Base-by-base conservation (phyloP, 2,329 filamentous ascomycete genomes). In the Incumbomyces delicatus region DNA sequence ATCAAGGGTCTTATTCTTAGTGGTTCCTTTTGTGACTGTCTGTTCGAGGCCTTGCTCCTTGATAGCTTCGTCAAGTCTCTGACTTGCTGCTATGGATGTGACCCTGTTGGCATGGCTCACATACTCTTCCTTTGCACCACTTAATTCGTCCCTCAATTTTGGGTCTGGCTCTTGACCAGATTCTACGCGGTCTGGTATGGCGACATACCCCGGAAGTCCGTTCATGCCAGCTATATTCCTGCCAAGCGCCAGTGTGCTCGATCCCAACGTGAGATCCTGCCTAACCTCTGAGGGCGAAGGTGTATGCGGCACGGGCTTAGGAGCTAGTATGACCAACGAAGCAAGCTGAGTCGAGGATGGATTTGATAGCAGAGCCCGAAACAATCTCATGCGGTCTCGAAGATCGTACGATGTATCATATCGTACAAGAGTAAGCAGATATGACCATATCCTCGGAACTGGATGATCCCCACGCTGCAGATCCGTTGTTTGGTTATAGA, bases 331-430 rank as follows among this genome's bases (percentile, higher is more conserved):
- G 63, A 96, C 84, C 12, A 98, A 73, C 1, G 85, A 88, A 2
- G 92, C 92, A 13, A 98, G 77, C 63, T 96, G 87, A 1, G 80
- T 84, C 6, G 77, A 79, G 2, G 74, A 72, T 1, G 89, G 87
- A 3, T 85, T 80, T 3, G 80, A 76, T 1, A 98, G 77, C 1
- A 98, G 78, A 1, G 88, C 77, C 53, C 85, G 87, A 69, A 94
- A 96, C 51, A 95, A 77, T 29, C 92, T 81, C 1, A 89, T 82
- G 18, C 92, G 84, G 62, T 96, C 92, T 53, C 92, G 87, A 2
- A 98, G 78, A 60, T 96, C 89, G 65, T 94, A 98, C 1, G 89
- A 95, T 0, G 83, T 87, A 58, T 96, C 92, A 64, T 96, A 98
- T 50, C 92, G 81, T 29, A 86, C 86, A 1, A 98, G 77, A 1